phyloP scores from a whole-genome alignment of 352 stramenopile genomes.

The Peronospora farinosa region DNA sequence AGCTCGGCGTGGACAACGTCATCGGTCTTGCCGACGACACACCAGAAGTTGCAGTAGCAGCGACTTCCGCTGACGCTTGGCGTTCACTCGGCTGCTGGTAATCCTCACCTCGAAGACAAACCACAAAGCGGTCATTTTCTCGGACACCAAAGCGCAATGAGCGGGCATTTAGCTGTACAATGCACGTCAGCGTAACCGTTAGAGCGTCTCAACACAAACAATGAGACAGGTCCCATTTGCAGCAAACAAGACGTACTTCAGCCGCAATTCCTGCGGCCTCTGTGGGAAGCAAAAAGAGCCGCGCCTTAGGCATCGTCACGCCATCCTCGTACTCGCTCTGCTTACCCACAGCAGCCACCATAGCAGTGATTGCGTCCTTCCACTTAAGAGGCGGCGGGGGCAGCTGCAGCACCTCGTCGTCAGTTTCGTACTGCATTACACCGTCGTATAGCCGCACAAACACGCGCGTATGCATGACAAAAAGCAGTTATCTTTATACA shows the following conservation, averaged over 20 bases:
- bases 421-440: constrained; percentile 38
- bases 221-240: background rate
- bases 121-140: constrained; percentile 71
- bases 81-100: constrained; percentile 42
- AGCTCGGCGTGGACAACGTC: constrained; percentile 21
- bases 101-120: constrained; percentile 64
- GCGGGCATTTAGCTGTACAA: constrained; percentile 54
- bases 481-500: background rate
- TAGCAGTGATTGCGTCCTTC: constrained; percentile 49
- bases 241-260: constrained; percentile 31
- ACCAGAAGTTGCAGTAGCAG: background rate
- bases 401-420: constrained; percentile 64
- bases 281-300: constrained; percentile 57
- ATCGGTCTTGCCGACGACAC: constrained; percentile 14
- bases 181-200: constrained; percentile 1
- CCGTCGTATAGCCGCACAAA: constrained; percentile 76
- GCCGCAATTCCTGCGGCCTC: constrained; percentile 53
- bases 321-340: constrained; percentile 41
- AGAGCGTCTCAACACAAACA: constrained; percentile 2
- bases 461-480: constrained; percentile 50
- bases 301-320: constrained; percentile 35
- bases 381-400: constrained; percentile 62
- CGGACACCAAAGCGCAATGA: constrained; percentile 65
- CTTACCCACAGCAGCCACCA: constrained; percentile 55
- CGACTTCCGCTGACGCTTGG: background rate